These are phyloP conservation scores for Pseudonitzschia multiseries DNA, from an alignment of 108 stramenopile genomes.

Conservation along the genomic window DNA sequence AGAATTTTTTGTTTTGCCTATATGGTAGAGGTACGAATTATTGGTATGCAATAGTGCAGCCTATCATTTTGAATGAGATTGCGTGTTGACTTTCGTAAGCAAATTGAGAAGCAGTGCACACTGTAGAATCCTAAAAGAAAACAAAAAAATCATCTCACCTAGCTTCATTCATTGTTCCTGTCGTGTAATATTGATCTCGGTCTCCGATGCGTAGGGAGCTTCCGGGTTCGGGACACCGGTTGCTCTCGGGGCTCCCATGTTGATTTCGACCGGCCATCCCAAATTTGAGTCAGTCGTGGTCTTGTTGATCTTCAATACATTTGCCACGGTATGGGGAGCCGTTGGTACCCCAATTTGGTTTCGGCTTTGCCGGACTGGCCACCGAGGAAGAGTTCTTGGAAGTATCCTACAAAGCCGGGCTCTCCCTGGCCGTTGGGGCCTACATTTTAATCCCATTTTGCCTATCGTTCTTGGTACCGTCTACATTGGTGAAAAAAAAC, in stretches of 20 bases:
- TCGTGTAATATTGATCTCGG: not conserved
- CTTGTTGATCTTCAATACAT: slow-evolving; percentile 59
- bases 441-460: slow-evolving; percentile 50
- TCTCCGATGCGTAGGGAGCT: slow-evolving; percentile 31
- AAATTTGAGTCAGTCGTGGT: slow-evolving; percentile 54
- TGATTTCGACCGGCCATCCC: slow-evolving; percentile 48
- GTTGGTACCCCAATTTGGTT: slow-evolving; percentile 73
- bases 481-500: slow-evolving; percentile 39
- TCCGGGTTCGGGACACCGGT: slow-evolving; percentile 71
- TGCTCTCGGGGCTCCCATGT: slow-evolving; percentile 64
- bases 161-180: not conserved
- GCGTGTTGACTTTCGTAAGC: no score
- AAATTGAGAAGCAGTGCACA: no score
- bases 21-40: slow-evolving; percentile 44
- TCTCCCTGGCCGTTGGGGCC: slow-evolving; percentile 41
- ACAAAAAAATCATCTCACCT: not conserved
- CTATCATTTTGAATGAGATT: no score
- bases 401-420: slow-evolving; percentile 46
- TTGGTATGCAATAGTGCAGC: no score
- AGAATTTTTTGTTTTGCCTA: slow-evolving; percentile 58
- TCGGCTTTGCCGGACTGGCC: slow-evolving; percentile 42
- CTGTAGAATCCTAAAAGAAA: no score
- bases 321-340: slow-evolving; percentile 69
- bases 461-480: slow-evolving; percentile 46
- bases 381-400: slow-evolving; percentile 44